These are phyloP conservation scores for Phytophthora agathidicida DNA, from an alignment of 352 stramenopile species.

Conservation along the genomic window DNA sequence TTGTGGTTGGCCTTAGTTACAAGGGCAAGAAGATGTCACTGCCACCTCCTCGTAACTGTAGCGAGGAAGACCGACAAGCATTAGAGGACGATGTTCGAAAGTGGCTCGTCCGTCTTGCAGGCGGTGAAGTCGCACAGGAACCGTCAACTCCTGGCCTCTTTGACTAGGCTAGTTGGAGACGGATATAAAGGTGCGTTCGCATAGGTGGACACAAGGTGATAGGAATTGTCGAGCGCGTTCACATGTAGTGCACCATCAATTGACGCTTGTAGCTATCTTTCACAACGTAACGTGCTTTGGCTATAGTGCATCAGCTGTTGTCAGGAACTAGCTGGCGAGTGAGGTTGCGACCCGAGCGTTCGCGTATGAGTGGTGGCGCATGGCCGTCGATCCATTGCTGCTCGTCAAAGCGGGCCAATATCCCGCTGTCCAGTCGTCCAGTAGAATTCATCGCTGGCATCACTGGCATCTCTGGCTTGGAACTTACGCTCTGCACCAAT, in stretches of 20 bases:
- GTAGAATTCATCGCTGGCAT: no score
- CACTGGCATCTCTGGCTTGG: not conserved
- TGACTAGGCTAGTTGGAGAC: slow-evolving; percentile 17
- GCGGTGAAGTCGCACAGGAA: slow-evolving; percentile 62
- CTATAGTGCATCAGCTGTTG: no score
- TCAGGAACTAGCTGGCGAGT: slow-evolving; percentile 7
- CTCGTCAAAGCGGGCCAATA: slow-evolving; percentile 36
- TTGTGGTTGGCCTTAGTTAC: slow-evolving; percentile 59
- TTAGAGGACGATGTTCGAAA: slow-evolving; percentile 51
- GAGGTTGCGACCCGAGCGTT: no score
- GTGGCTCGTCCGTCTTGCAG: slow-evolving; percentile 68
- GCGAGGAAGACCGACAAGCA: not conserved
- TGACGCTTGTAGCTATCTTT: slow-evolving; percentile 29
- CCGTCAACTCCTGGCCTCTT: slow-evolving; percentile 48
- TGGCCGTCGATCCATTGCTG: slow-evolving; percentile 32
- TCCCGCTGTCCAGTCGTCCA: slow-evolving; percentile 10
- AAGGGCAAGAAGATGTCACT: slow-evolving; percentile 74
- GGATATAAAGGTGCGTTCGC: no score
- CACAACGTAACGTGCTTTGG: no score
- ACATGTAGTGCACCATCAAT: slow-evolving; percentile 4
- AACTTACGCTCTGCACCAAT: slow-evolving; percentile 9
- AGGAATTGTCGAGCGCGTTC: no score
- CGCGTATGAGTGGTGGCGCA: slow-evolving; percentile 27
- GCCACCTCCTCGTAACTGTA: slow-evolving; percentile 28
- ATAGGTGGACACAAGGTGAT: no score